Evolutionary conservation across 768 basidiomycete species (phyloP).

Genomic region (Hypholoma fasciculare): DNA sequence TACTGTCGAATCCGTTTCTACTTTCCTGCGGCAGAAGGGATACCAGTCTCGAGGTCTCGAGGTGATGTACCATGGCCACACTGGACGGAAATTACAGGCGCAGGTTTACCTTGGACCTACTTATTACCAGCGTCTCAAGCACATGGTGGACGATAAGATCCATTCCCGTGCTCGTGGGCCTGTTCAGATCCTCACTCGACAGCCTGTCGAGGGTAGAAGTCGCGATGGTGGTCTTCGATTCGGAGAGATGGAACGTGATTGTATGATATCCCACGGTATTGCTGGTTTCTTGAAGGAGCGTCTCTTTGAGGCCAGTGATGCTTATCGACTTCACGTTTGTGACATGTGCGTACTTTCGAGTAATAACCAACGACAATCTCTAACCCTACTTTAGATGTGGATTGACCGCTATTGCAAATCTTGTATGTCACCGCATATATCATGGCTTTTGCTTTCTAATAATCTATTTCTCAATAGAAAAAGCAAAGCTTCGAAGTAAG

Average conservation of each 20-base stretch:
- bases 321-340: constrained; percentile 93
- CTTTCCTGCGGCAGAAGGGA: constrained; percentile 81
- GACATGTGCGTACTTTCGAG: constrained; percentile 71
- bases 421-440: constrained; percentile 50
- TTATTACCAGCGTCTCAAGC: constrained; percentile 98
- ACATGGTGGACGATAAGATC: constrained; percentile 99
- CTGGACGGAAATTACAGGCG: constrained; percentile 96
- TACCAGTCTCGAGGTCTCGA: constrained; percentile 98
- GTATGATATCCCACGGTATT: constrained; percentile 99
- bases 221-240: constrained; percentile 98
- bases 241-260: constrained; percentile 99
- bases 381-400: constrained; percentile 65
- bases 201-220: constrained; percentile 98
- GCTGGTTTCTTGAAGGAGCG: constrained; percentile 98
- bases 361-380: not conserved
- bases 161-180: constrained; percentile 97
- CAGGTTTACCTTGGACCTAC: constrained; percentile 99
- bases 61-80: constrained; percentile 99
- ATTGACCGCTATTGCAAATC: constrained; percentile 94
- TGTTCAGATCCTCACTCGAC: constrained; percentile 95
- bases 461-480: constrained; percentile 52
- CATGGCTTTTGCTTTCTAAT: constrained; percentile 5
- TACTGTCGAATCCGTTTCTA: constrained; percentile 98
- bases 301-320: constrained; percentile 90
- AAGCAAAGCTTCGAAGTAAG: constrained; percentile 93